Percentiles rank a stretch among this genome's conserved stretches.
These are phyloP conservation scores for Irpex lacteus DNA, from an alignment of 1,284 basidiomycete genomes.

Conservation along the genomic window DNA sequence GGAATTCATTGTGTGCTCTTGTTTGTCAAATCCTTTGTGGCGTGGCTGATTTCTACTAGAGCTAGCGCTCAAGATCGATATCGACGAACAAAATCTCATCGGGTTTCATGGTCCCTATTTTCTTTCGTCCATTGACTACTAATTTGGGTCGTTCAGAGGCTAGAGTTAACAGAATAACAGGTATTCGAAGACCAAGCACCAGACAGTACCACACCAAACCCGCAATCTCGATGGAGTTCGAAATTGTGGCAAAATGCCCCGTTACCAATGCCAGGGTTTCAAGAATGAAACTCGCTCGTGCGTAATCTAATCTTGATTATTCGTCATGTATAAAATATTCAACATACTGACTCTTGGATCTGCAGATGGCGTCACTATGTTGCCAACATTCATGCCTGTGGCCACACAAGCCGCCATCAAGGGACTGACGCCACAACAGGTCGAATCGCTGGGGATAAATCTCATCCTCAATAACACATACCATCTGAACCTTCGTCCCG, in stretches of 20 bases:
- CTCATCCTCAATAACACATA: slow-evolving; percentile 86
- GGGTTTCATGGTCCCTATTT: neutral
- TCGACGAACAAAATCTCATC: neutral
- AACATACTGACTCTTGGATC: neutral
- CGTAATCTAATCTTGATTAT: slow-evolving; percentile 24
- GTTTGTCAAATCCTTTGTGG: neutral
- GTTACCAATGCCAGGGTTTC: slow-evolving; percentile 78
- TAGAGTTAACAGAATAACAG: neutral
- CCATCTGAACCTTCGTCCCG: slow-evolving; percentile 79
- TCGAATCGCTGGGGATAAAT: slow-evolving; percentile 74
- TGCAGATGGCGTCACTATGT: slow-evolving; percentile 73
- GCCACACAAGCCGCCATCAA: slow-evolving; percentile 88
- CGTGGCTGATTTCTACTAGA: neutral
- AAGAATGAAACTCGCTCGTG: slow-evolving; percentile 70
- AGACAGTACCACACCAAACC: neutral
- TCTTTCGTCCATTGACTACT: neutral
- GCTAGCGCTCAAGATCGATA: neutral
- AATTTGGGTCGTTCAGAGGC: neutral
- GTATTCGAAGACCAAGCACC: neutral
- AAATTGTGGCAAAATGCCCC: slow-evolving; percentile 72
- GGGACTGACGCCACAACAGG: slow-evolving; percentile 80
- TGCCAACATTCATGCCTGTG: slow-evolving; percentile 90
- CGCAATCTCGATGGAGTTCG: slow-evolving; percentile 62
- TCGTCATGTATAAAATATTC: neutral
- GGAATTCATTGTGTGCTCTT: no score